Conservation (phyloP, 805 yeast species). For the Candida montana region DNA sequence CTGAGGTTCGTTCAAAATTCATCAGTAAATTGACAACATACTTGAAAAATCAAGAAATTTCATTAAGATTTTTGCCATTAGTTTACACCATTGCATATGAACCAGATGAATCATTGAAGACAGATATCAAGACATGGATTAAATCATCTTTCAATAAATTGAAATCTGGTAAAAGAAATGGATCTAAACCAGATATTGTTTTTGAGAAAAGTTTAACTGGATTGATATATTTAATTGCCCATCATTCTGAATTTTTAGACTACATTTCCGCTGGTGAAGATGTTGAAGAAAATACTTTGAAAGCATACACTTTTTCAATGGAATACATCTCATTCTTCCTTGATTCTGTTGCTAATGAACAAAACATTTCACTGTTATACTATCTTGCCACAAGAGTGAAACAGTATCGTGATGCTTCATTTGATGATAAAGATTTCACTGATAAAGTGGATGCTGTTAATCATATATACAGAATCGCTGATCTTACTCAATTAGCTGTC, state of each 20-base stretch:
- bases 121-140: constrained; percentile 64
- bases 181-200: constrained; percentile 35
- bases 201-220: constrained; percentile 67
- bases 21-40: constrained; percentile 44
- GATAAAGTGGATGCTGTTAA: constrained; percentile 24
- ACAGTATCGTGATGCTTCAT: constrained; percentile 60
- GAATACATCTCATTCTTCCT: constrained; percentile 58
- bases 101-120: constrained; percentile 47
- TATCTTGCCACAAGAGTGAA: constrained; percentile 75
- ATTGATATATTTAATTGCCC: constrained; percentile 64
- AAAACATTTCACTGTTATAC: constrained; percentile 66
- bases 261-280: constrained; percentile 29
- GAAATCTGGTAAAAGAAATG: constrained; percentile 20
- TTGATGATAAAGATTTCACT: constrained; percentile 30
- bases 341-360: constrained; percentile 52
- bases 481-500: constrained; percentile 62
- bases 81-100: constrained; percentile 75
- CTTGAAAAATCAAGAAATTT: constrained; percentile 46
- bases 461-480: constrained; percentile 63
- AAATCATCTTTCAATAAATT: constrained; percentile 41
- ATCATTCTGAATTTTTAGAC: constrained; percentile 60
- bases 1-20: constrained; percentile 50
- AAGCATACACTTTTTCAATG: constrained; percentile 48
- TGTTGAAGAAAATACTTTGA: constrained; percentile 25
- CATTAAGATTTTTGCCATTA: constrained; percentile 62